A percentile compares a stretch with the other conserved stretches of the same genome.
Evolutionary conservation across 2,329 filamentous ascomycete genomes (phyloP).

Genomic region (Fonsecaea monophora): DNA sequence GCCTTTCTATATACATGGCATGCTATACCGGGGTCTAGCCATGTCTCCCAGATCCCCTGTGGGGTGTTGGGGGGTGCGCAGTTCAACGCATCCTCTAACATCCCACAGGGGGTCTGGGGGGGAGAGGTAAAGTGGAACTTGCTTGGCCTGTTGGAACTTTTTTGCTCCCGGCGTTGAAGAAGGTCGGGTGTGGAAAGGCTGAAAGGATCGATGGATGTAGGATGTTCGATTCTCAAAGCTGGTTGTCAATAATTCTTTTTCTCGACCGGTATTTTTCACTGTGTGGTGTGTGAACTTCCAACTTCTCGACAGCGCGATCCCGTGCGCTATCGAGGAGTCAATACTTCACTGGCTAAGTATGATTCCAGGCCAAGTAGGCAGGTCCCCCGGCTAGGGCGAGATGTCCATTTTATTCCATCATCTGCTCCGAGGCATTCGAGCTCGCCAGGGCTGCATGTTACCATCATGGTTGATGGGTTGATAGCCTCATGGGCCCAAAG

Average conservation of each 20-base stretch:
- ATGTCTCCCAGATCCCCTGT: background rate
- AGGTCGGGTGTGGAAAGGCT: background rate
- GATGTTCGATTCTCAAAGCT: background rate
- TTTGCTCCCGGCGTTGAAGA: background rate
- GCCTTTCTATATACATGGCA: conserved; percentile 9
- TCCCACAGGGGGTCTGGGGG: background rate
- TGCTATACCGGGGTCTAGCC: background rate
- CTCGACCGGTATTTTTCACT: background rate
- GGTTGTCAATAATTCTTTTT: background rate
- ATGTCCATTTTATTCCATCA: background rate
- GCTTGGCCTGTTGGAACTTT: background rate
- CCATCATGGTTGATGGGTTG: background rate
- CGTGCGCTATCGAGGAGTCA: background rate
- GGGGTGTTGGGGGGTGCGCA: background rate
- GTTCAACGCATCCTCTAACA: background rate
- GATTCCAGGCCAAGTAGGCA: background rate
- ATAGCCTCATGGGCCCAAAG: background rate
- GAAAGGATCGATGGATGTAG: background rate
- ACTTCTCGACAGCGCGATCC: background rate
- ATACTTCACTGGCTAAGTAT: background rate
- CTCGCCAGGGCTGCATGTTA: background rate
- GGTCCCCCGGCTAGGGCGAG: background rate
- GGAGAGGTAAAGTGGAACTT: background rate
- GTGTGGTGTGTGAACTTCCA: background rate
- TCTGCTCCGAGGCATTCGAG: background rate